These are phyloP conservation scores for Fusarium mangiferae DNA, from an alignment of 2,329 filamentous ascomycete genomes.

Conservation along the genomic window DNA sequence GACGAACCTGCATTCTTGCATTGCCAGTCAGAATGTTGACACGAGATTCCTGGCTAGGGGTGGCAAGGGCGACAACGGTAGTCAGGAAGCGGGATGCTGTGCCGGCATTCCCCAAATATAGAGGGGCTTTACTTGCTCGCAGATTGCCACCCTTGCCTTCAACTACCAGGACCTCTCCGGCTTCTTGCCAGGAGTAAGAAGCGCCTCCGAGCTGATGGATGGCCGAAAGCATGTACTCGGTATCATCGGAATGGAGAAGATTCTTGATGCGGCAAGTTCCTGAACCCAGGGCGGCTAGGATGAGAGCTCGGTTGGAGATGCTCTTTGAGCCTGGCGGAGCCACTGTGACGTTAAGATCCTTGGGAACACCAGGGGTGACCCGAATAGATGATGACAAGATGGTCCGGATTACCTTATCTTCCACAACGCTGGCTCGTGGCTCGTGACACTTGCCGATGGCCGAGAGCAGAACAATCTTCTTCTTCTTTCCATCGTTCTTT, in stretches of 20 bases:
- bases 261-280: slow-evolving; percentile 92
- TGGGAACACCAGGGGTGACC: slow-evolving; percentile 77
- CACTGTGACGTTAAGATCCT: slow-evolving; percentile 75
- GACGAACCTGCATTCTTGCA: slow-evolving; percentile 93
- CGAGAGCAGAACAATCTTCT: slow-evolving; percentile 93
- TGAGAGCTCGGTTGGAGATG: slow-evolving; percentile 92
- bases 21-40: slow-evolving; percentile 92
- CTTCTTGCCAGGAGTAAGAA: slow-evolving; percentile 92
- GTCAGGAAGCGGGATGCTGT: slow-evolving; percentile 96
- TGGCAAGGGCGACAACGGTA: slow-evolving; percentile 86
- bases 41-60: slow-evolving; percentile 65
- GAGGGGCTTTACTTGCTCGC: slow-evolving; percentile 76
- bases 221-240: slow-evolving; percentile 96
- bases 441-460: slow-evolving; percentile 91
- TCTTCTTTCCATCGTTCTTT: slow-evolving; percentile 95
- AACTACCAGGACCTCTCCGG: slow-evolving; percentile 90
- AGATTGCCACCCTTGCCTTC: slow-evolving; percentile 90
- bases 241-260: slow-evolving; percentile 94
- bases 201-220: slow-evolving; percentile 85
- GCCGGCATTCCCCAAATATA: slow-evolving; percentile 96
- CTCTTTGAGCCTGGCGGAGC: slow-evolving; percentile 96
- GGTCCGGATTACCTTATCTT: slow-evolving; percentile 83
- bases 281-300: slow-evolving; percentile 89
- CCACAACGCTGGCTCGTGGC: slow-evolving; percentile 87
- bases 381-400: slow-evolving; percentile 83